Evolutionary conservation across 306 rosid species (phyloP).

Genomic region (Chamaecrista fasciculata): DNA sequence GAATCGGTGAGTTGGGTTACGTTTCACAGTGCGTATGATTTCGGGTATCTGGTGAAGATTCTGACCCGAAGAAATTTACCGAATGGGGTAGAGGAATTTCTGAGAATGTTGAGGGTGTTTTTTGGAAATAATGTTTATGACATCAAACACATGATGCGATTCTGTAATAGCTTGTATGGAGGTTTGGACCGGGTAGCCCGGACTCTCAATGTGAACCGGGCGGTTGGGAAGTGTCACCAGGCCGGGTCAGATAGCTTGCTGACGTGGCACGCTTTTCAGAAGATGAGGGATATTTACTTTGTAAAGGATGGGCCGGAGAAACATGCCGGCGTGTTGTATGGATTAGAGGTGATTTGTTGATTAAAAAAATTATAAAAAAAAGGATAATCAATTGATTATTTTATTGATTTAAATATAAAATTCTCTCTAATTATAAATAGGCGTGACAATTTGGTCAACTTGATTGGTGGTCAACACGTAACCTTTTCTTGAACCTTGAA

Average conservation of each 20-base stretch:
- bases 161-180: slow-evolving; percentile 59
- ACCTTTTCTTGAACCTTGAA: too few relatives aligned
- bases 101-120: slow-evolving; percentile 33
- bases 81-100: slow-evolving; percentile 41
- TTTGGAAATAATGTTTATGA: slow-evolving; percentile 66
- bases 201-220: slow-evolving; percentile 61
- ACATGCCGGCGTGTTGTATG: slow-evolving; percentile 70
- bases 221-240: slow-evolving; percentile 74
- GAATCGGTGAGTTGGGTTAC: slow-evolving; percentile 64
- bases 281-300: slow-evolving; percentile 62
- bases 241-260: slow-evolving; percentile 85
- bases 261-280: slow-evolving; percentile 76
- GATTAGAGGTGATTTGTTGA: slow-evolving; percentile 41
- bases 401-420: neutral
- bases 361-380: neutral
- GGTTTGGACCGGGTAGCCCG: slow-evolving; percentile 69
- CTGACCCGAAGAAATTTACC: slow-evolving; percentile 48
- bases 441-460: neutral
- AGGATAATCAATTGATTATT: slow-evolving; percentile 24
- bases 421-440: neutral
- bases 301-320: slow-evolving; percentile 50
- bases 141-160: slow-evolving; percentile 65
- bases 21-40: slow-evolving; percentile 68
- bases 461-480: too few relatives aligned
- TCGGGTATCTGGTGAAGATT: slow-evolving; percentile 71